These are phyloP conservation scores for Cryptosporidium tyzzeri DNA, from an alignment of 169 alveolate species.

Conservation along the genomic window DNA sequence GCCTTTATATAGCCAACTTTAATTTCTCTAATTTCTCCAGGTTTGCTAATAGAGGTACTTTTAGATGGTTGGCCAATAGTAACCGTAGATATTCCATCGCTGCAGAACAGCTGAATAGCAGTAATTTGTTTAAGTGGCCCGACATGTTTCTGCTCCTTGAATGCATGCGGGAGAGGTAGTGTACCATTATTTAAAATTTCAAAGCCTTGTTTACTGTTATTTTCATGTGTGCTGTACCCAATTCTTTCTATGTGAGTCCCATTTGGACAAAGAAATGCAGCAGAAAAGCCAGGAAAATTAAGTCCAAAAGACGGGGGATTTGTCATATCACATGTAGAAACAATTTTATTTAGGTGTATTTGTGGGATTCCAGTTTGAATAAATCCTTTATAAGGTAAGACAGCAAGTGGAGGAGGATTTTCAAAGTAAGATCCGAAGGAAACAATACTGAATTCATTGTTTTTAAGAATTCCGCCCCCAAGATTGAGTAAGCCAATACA, in stretches of 20 bases:
- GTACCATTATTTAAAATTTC: constrained; percentile 53
- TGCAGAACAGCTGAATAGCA: constrained; percentile 41
- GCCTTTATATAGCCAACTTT: constrained; percentile 39
- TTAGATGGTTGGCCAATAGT: constrained; percentile 66
- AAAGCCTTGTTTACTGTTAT: constrained; percentile 11
- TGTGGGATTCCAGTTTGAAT: constrained; percentile 71
- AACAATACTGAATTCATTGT: constrained; percentile 53
- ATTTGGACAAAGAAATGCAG: constrained; percentile 71
- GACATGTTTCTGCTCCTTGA: constrained; percentile 33
- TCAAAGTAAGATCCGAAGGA: constrained; percentile 69
- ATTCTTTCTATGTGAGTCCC: constrained; percentile 72
- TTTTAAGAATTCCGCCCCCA: constrained; percentile 40
- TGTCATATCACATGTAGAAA: constrained; percentile 61
- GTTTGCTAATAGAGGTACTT: constrained; percentile 35
- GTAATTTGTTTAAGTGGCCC: constrained; percentile 71
- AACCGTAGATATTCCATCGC: constrained; percentile 68
- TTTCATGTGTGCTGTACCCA: constrained; percentile 59
- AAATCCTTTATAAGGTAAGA: constrained; percentile 36
- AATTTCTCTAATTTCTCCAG: constrained; percentile 56
- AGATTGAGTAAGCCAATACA: constrained; percentile 60
- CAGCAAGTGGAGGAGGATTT: constrained; percentile 59
- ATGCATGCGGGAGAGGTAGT: constrained; percentile 34
- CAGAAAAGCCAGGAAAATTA: constrained; percentile 63
- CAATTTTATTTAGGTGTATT: constrained; percentile 32
- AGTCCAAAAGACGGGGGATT: constrained; percentile 40